A percentile compares a stretch with the other conserved stretches of the same genome.
phyloP scores from a whole-genome alignment of 768 basidiomycete genomes.

The Cystobasidium ongulense region DNA sequence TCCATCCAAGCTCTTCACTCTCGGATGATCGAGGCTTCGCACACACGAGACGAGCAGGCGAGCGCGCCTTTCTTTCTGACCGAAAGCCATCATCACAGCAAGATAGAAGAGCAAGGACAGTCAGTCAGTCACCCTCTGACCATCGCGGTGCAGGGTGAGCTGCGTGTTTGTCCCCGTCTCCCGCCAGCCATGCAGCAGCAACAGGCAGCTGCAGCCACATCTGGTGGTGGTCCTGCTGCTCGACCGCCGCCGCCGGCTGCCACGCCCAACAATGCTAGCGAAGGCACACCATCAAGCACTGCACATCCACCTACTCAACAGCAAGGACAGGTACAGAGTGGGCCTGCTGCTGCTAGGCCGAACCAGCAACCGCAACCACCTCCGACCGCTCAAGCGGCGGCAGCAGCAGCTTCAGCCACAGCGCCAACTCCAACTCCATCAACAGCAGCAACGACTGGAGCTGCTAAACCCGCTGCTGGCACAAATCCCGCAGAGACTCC shows the following conservation, averaged over 20 bases:
- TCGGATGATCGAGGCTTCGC: too few relatives aligned
- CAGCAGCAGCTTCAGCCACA: conserved; percentile 10
- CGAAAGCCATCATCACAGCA: background rate
- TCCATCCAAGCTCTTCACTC: too few relatives aligned
- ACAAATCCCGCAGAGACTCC: background rate
- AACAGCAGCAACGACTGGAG: background rate
- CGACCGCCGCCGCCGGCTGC: background rate
- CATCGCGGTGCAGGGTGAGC: too few relatives aligned
- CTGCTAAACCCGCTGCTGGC: background rate
- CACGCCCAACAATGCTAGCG: background rate
- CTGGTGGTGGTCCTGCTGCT: conserved; percentile 3
- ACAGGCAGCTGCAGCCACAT: background rate
- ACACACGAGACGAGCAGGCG: too few relatives aligned
- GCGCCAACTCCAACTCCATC: background rate
- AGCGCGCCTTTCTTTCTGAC: background rate
- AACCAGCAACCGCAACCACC: background rate
- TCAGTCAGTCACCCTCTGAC: too few relatives aligned
- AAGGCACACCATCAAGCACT: background rate
- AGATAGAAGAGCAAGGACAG: background rate
- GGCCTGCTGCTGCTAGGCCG: background rate
- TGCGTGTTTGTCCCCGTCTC: background rate
- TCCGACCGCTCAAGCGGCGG: background rate
- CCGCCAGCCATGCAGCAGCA: conserved; percentile 2
- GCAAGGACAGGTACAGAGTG: background rate
- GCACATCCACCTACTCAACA: background rate